Base-by-base conservation (phyloP, 805 yeast species). In the Saccharomyces mikatae region DNA sequence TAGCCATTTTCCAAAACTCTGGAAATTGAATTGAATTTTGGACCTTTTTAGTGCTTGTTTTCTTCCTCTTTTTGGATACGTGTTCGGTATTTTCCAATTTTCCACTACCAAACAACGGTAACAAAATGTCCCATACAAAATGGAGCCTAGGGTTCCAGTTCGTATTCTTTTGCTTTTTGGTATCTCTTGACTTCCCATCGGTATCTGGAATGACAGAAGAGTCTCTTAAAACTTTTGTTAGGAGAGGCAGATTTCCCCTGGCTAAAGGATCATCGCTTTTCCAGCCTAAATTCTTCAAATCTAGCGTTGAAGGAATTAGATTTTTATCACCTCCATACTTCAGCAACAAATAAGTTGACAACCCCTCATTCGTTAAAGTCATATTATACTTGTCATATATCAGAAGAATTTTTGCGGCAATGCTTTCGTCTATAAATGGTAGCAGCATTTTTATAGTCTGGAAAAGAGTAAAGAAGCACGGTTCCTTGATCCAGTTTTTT, bases 401-500 rank as follows among this genome's bases (percentile, higher is more conserved):
- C 13, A 69, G 64, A 51, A 87, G 69, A 1, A 80, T 60, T 3
- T 66, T 60, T 4, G 59, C 50, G 1, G 68, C 52, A 13, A 61
- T 55, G 1, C 58, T 56, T 1, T 54, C 27, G 44, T 56, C 58
- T 9, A 61, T 67, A 41, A 56, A 64, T 9, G 61, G 66, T 48
- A 58, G 47, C 8, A 66, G 52, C 51, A 64, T 65, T 51, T 60
- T 60, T n/a, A 81, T 60, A 2, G 86, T 76, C 52, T 80, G 83
- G 60, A 78, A 81, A 49, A 91, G 73, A 1, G 95, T 86, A 63
- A 77, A 87, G 62, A 87, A 76, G 46, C 89, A 77, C 3, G 95
- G 82, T 69, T 92, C 97, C 56, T 95, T 75, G 46, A 91, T 79
- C 97, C 97, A 91, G 1, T 87, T 80, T 67, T 91, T 92, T 36